Conservation (phyloP, 805 yeast genomes). For the Suhomyces pyralidae region DNA sequence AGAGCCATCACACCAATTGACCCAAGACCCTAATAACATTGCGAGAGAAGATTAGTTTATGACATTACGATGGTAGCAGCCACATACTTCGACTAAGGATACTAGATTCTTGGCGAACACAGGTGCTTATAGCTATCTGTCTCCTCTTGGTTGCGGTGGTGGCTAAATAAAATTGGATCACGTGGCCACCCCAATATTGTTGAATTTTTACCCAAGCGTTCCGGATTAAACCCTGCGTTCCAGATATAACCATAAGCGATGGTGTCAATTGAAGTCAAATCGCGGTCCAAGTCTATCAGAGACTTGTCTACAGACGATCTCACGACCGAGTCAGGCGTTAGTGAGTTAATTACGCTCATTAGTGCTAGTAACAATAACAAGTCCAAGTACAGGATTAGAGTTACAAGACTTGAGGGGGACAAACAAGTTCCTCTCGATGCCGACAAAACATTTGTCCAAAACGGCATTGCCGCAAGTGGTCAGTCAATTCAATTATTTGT, state of each 20-base stretch:
- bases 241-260: constrained; percentile 18
- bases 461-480: constrained; percentile 38
- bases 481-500: constrained; percentile 48
- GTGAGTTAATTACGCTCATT: constrained; percentile 42
- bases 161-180: not conserved
- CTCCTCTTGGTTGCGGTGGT: not conserved
- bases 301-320: constrained; percentile 44
- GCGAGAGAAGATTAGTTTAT: not conserved
- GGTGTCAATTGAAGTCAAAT: constrained; percentile 49
- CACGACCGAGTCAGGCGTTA: constrained; percentile 31
- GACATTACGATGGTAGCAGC: not conserved
- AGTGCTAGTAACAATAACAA: constrained; percentile 43
- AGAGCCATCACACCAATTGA: not conserved
- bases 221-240: not conserved
- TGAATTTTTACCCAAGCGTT: not conserved
- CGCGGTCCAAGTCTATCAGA: constrained; percentile 60
- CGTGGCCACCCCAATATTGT: not conserved
- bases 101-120: not conserved
- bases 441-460: constrained; percentile 44
- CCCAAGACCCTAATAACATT: not conserved
- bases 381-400: constrained; percentile 30
- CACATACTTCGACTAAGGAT: not conserved
- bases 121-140: not conserved
- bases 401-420: constrained; percentile 39
- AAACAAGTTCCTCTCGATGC: constrained; percentile 45